Evolutionary conservation across 2,329 filamentous ascomycete species (phyloP).

Genomic region (Cladosporium halotolerans): DNA sequence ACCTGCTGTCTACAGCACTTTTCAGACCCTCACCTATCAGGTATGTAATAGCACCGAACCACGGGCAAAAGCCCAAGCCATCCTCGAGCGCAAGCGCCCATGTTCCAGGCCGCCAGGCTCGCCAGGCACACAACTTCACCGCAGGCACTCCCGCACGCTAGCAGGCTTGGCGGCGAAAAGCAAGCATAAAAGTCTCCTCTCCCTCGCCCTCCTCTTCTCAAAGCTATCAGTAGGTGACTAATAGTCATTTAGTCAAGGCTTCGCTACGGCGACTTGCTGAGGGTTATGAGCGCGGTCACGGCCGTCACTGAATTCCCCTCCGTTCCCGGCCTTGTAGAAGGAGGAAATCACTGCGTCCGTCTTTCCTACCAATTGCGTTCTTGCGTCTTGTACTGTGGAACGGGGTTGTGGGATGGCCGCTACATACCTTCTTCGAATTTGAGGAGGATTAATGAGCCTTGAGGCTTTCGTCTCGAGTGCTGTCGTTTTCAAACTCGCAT

Average conservation of each 20-base stretch:
- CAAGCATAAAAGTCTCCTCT: slow-evolving; percentile 5
- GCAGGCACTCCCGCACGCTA: background rate
- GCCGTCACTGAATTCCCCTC: slow-evolving; percentile 32
- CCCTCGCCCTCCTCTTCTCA: slow-evolving; percentile 8
- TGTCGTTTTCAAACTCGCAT: too few relatives aligned
- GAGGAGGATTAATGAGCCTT: too few relatives aligned
- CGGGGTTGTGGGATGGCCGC: slow-evolving; percentile 41
- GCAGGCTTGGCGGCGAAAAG: background rate
- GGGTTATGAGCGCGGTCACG: slow-evolving; percentile 27
- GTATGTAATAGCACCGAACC: too few relatives aligned
- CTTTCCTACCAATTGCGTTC: slow-evolving; percentile 39
- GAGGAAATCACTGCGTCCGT: slow-evolving; percentile 30
- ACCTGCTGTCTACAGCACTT: too few relatives aligned
- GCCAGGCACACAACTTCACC: too few relatives aligned
- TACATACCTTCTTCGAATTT: slow-evolving; percentile 19
- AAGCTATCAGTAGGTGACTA: slow-evolving; percentile 19
- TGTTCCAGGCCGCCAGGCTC: too few relatives aligned
- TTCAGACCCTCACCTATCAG: too few relatives aligned
- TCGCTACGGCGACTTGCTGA: slow-evolving; percentile 38
- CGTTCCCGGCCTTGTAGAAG: slow-evolving; percentile 39
- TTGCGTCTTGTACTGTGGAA: slow-evolving; percentile 26
- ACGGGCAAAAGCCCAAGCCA: too few relatives aligned
- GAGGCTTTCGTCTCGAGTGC: too few relatives aligned
- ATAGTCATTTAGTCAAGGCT: slow-evolving; percentile 31
- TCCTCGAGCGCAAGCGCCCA: too few relatives aligned